These are phyloP conservation scores for Boletellus deceptivus DNA, from an alignment of 1,284 basidiomycete genomes.

Conservation along the genomic window DNA sequence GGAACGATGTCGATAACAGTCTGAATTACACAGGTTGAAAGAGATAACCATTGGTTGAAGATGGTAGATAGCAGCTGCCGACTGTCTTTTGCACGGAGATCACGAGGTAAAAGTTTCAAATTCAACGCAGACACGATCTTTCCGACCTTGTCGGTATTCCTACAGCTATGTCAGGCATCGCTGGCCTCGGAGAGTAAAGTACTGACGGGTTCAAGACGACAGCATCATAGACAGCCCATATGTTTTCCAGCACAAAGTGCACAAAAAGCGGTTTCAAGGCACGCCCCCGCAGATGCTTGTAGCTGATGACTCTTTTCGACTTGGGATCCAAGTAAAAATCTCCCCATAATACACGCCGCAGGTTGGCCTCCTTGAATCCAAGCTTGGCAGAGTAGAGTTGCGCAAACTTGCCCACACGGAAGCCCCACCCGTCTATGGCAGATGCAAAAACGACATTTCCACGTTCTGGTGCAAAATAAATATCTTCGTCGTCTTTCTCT, in stretches of 20 bases:
- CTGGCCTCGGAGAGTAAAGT: not conserved
- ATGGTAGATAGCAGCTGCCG: conserved; percentile 82
- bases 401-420: conserved; percentile 92
- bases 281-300: conserved; percentile 87
- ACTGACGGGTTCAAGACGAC: conserved; percentile 85
- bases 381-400: conserved; percentile 91
- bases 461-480: conserved; percentile 95
- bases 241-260: conserved; percentile 95
- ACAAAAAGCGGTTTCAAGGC: conserved; percentile 96
- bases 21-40: conserved; percentile 93
- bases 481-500: conserved; percentile 96
- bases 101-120: conserved; percentile 85
- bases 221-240: conserved; percentile 96
- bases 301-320: conserved; percentile 88
- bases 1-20: conserved; percentile 92
- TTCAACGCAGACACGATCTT: conserved; percentile 88
- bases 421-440: conserved; percentile 98
- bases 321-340: conserved; percentile 98
- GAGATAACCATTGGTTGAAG: conserved; percentile 94
- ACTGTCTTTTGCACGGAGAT: conserved; percentile 90
- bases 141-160: conserved; percentile 83
- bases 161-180: conserved; percentile 55
- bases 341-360: conserved; percentile 93
- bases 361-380: conserved; percentile 85
- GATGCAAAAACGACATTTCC: conserved; percentile 98